Evolutionary conservation across 2,329 filamentous ascomycete species (phyloP).

Genomic region (Pseudocercospora crystallina): DNA sequence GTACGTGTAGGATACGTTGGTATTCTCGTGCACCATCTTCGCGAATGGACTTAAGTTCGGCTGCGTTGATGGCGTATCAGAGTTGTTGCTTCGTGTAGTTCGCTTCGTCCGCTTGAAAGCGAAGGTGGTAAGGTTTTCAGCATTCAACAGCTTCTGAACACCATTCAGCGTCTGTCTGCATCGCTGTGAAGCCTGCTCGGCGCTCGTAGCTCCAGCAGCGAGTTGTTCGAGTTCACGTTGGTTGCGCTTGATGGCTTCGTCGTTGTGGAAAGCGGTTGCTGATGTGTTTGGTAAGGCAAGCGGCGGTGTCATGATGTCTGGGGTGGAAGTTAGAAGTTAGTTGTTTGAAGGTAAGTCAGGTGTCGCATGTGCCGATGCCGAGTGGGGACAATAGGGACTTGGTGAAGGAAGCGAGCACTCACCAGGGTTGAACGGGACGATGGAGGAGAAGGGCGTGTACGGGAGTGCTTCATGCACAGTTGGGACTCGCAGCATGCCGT

Average conservation of each 20-base stretch:
- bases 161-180: slow-evolving; percentile 72
- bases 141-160: slow-evolving; percentile 70
- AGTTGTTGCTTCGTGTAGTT: slow-evolving; percentile 6
- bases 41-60: slow-evolving; percentile 53
- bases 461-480: slow-evolving; percentile 73
- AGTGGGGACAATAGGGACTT: slow-evolving; percentile 2
- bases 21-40: slow-evolving; percentile 51
- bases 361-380: background rate
- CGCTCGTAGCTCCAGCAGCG: slow-evolving; percentile 65
- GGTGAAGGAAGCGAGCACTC: slow-evolving; percentile 28
- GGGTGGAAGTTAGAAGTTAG: slow-evolving; percentile 8
- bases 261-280: slow-evolving; percentile 35
- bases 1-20: slow-evolving; percentile 39
- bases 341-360: slow-evolving; percentile 1
- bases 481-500: slow-evolving; percentile 34
- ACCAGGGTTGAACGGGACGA: slow-evolving; percentile 77
- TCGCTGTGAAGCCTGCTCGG: slow-evolving; percentile 61
- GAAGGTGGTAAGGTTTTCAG: slow-evolving; percentile 68
- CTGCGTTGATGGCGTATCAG: slow-evolving; percentile 11
- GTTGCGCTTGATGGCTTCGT: slow-evolving; percentile 22
- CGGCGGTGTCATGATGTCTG: slow-evolving; percentile 49
- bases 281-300: slow-evolving; percentile 42
- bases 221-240: slow-evolving; percentile 61
- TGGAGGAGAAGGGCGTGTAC: slow-evolving; percentile 79
- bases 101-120: slow-evolving; percentile 43